phyloP scores from a whole-genome alignment of 2,329 filamentous ascomycete genomes.

The Ophiostoma triangulosporum region DNA sequence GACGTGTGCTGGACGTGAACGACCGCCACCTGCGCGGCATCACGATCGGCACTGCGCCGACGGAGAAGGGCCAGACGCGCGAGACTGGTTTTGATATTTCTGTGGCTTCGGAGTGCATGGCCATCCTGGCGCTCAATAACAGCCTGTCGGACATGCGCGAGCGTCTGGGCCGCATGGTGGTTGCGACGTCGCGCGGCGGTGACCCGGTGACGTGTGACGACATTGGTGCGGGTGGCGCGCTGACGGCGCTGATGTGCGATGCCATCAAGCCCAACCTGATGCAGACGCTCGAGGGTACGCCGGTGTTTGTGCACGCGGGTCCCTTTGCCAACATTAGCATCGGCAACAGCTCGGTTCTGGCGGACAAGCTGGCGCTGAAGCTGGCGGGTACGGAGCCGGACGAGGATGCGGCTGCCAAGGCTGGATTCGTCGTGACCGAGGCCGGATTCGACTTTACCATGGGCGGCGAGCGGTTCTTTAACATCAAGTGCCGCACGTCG shows the following conservation, averaged over 20 bases:
- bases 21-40: slow-evolving; percentile 85
- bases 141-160: slow-evolving; percentile 80
- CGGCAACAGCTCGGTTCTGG: slow-evolving; percentile 86
- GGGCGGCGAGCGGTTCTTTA: slow-evolving; percentile 99
- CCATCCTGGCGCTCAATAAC: slow-evolving; percentile 87
- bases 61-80: slow-evolving; percentile 78
- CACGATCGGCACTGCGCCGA: slow-evolving; percentile 75
- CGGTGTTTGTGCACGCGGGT: slow-evolving; percentile 92
- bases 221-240: slow-evolving; percentile 78
- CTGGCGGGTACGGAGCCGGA: slow-evolving; percentile 87
- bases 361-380: slow-evolving; percentile 91
- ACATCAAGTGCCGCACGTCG: slow-evolving; percentile 96
- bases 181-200: slow-evolving; percentile 71
- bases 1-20: slow-evolving; percentile 90
- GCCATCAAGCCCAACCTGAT: slow-evolving; percentile 98
- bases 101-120: slow-evolving; percentile 96
- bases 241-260: slow-evolving; percentile 93
- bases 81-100: slow-evolving; percentile 96
- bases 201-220: slow-evolving; percentile 95
- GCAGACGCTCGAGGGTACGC: slow-evolving; percentile 94
- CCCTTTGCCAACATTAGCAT: slow-evolving; percentile 98
- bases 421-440: slow-evolving; percentile 90
- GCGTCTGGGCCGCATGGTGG: slow-evolving; percentile 87
- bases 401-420: slow-evolving; percentile 69
- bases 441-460: slow-evolving; percentile 99